Evolutionary conservation across 1,139 yeast species (phyloP).

Genomic region (Scheffersomyces illinoinensis): DNA sequence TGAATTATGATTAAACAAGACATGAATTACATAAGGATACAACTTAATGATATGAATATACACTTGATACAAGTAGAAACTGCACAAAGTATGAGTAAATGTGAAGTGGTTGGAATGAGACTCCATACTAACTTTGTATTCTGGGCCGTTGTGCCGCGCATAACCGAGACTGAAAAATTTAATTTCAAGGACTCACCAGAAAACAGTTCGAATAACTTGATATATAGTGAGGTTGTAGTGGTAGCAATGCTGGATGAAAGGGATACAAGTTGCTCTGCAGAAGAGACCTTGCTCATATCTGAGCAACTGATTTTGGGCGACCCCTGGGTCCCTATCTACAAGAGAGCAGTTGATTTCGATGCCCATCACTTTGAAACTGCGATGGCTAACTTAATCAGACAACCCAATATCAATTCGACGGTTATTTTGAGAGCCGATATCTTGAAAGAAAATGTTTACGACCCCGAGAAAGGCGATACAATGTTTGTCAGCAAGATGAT

Average conservation of each 20-base stretch:
- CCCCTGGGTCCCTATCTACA: conserved; percentile 64
- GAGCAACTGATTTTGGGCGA: conserved; percentile 54
- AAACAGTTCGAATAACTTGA: neutral
- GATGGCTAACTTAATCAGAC: conserved; percentile 75
- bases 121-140: neutral
- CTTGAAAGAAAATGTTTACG: conserved; percentile 53
- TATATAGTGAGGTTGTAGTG: neutral
- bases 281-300: neutral
- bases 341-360: conserved; percentile 45
- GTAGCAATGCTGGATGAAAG: neutral
- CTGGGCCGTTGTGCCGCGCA: neutral
- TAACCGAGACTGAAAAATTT: neutral
- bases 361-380: conserved; percentile 66
- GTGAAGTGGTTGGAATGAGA: neutral
- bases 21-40: neutral
- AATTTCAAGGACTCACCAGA: neutral
- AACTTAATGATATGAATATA: neutral
- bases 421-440: conserved; percentile 89
- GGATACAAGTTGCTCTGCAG: neutral
- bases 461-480: conserved; percentile 35
- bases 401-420: conserved; percentile 91
- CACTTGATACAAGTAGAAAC: neutral
- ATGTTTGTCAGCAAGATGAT: conserved; percentile 35
- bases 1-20: neutral
- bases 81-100: neutral